A percentile compares a stretch with the other conserved stretches of the same genome.
These are phyloP conservation scores for Lophium mytilinum DNA, from an alignment of 495 filamentous ascomycete species.

Conservation along the genomic window DNA sequence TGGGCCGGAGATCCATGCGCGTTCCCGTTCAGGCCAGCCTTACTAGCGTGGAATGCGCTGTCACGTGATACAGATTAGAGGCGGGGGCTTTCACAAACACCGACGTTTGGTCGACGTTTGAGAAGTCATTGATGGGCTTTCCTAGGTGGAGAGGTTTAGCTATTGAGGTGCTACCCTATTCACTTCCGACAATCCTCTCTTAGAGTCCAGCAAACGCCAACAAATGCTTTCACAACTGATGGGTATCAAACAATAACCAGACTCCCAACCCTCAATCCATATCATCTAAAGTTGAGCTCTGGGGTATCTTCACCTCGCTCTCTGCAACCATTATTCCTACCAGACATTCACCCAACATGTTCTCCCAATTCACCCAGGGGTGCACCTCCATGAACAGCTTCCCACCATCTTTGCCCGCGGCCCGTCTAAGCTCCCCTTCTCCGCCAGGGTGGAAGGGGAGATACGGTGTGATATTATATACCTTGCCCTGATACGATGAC, in stretches of 20 bases:
- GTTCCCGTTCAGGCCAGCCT: too few relatives aligned
- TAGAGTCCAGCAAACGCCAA: neutral
- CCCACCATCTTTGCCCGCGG: conserved; percentile 67
- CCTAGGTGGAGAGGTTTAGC: too few relatives aligned
- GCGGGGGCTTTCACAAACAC: too few relatives aligned
- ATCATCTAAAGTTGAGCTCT: conserved; percentile 23
- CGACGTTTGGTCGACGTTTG: too few relatives aligned
- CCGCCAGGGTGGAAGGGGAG: conserved; percentile 87
- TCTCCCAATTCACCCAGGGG: conserved; percentile 97
- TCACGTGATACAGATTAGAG: too few relatives aligned
- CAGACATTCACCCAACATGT: conserved; percentile 77
- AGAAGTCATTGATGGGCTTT: too few relatives aligned
- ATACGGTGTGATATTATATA: conserved; percentile 92
- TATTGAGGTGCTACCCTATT: too few relatives aligned
- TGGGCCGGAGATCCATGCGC: too few relatives aligned
- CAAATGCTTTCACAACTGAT: neutral
- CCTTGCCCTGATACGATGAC: conserved; percentile 75
- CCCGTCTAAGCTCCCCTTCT: conserved; percentile 72
- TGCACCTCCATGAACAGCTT: conserved; percentile 86
- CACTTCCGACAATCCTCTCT: too few relatives aligned
- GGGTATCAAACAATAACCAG: conserved; percentile 14
- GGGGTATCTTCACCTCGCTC: conserved; percentile 40
- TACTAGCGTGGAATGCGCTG: too few relatives aligned
- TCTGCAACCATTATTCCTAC: conserved; percentile 81
- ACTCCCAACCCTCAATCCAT: conserved; percentile 26